Evolutionary conservation across 345 rosid species (phyloP), one percentile per base, ranked within the genome.

Genomic region (Microcos paniculata): DNA sequence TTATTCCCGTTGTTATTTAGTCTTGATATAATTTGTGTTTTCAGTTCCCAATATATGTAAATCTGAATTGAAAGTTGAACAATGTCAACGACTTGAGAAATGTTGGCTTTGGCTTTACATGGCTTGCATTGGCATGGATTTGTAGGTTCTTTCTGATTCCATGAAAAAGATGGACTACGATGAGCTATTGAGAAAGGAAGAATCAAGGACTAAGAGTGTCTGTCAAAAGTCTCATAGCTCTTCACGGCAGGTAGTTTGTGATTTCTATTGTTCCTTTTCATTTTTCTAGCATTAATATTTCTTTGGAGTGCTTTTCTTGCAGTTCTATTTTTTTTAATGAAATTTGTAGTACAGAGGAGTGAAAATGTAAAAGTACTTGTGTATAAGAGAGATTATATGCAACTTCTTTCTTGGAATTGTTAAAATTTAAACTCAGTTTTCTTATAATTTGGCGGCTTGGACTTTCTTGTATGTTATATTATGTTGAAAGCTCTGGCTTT

Each of bases 141-240:
- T 72, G 28, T 80, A 96, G 99, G 91, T 93, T 80, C 98, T 96
- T 76, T 93, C 98, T 62, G 99, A 96, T 85, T 85, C 83, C 33
- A 79, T 84, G 43, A 93, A 93, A 85, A 93, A 89, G 91, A 85
- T 89, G 83, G 98, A 93, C 80, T 96, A 96, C 74, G 98, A 96
- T 85, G 99, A 96, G 81, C 91, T 88, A 73, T 76, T 96, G 84
- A 85, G 87, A 71, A 96, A 90, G 80, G 97, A 92, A 82, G 99
- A 96, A 78, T 86, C 83, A 18, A 84, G 78, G 82, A 87, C 93
- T 11, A 89, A 82, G 81, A 90, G 90, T 78, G 99, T 94, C 30
- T 90, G 97, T 72, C 87, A 88, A 82, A 84, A 77, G 77, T 80
- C 92, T 8, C 83, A 80, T 74, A 62, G 84, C 69, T 70, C 88